Evolutionary conservation across 73 alveolate genomes (phyloP), one percentile per base, ranked within the genome.

Genomic region (Paramecium biaurelia): DNA sequence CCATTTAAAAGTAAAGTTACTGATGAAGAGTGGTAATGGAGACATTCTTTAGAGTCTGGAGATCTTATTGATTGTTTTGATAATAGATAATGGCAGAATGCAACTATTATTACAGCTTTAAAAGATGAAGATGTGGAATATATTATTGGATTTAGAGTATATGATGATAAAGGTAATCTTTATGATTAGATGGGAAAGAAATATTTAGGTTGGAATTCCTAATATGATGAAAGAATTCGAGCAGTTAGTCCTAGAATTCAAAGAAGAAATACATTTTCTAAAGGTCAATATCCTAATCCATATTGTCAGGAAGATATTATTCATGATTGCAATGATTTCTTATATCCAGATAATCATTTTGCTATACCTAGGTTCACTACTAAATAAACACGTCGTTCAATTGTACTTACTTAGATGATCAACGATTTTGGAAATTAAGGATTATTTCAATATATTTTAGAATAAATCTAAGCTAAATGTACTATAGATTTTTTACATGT

Each of bases 141-240:
- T 68, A 37, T 41, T 56, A 93, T 96, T 18, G 99, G 97, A 24
- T 97, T 94, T 95, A 92, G 98, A 89, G 84, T 95, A 2, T 96
- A 92, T 82, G 93, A 85, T 28, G 93, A 87, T 1, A 95, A 92
- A 7, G 99, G 98, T 24, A 76, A 58, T 8, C 95, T 95, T 74
- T 76, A 49, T 14, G 98, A 97, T 67, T 94, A 92, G 2, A 92
- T 86, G 57, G 94, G 86, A 0, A 93, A 94, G 30, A 89, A 68
- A 59, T 97, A 59, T 85, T 88, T 94, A 28, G 99, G 99, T 9
- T 97, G 99, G 99, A 58, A 93, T 11, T 82, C 89, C 5, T 88
- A 92, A 82, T 96, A 86, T 43, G 99, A 97, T 87, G 99, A 97
- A 79, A 93, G 97, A 95, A 47, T 97, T 68, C 86, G 97, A 26